Base-by-base conservation (phyloP, 192 early-diverging fungal species). In the Coemansia sp. region DNA sequence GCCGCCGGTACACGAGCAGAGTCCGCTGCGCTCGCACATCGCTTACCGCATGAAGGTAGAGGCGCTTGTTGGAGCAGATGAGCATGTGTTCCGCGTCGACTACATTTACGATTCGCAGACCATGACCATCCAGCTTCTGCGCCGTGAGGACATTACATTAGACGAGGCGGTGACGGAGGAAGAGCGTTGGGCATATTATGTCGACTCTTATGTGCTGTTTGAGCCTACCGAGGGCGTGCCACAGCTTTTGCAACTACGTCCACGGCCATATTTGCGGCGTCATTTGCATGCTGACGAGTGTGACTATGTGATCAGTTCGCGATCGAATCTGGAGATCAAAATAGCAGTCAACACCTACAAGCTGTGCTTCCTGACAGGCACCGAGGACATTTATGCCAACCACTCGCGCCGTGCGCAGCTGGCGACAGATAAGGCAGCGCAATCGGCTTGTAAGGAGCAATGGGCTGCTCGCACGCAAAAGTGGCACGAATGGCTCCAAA, bases 271-370 rank as follows among this genome's bases (percentile, higher is more conserved):
- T 69, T 71, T 97, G 68, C 67, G 80, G 50, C 83, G 85, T 21
- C 81, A 77, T 52, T 58, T 82, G 61, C 78, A 81, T 24, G 70
- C 81, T 6, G 81, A 86, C 50, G 78, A 83, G 58, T 75, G 64
- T 66, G 70, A 79, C 67, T 66, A 87, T 85, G 68, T 74, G 24
- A 75, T 95, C 20, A 84, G 87, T 70, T 88, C 88, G 46, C 85
- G 86, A 42, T 86, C 86, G 73, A 93, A 91, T 9, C 80, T 99
- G 54, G 94, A 99, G 75, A 89, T 96, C 74, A 99, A 99, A 86
- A 96, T 99, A 51, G 92, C 93, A 50, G 87, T 93, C 52, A 95
- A 98, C 74, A 96, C 96, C 7, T 99, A 99, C 86, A 94, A 95
- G 83, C 92, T 99, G 61, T 98, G 94, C 72, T 99, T 95, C 74